Evolutionary conservation across 1,284 basidiomycete genomes (phyloP).

Genomic region (Apiotrichum siamense): DNA sequence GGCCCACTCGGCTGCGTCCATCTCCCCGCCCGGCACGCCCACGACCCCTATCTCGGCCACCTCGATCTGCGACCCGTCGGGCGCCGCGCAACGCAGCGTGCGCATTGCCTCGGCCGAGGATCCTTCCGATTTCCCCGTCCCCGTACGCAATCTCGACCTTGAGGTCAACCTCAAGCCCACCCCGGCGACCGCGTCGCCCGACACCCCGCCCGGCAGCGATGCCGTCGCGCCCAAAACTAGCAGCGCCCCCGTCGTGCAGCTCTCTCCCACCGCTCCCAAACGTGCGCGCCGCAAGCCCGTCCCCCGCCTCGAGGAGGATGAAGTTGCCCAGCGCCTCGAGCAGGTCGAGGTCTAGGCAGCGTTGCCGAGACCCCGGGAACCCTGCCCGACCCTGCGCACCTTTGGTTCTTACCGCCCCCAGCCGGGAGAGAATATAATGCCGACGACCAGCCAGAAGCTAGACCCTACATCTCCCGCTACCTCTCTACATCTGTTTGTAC

Average conservation of each 20-base stretch:
- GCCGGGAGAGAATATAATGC: too few species aligned
- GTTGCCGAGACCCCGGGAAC: too few species aligned
- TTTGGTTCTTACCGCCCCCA: too few species aligned
- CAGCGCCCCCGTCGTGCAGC: background rate
- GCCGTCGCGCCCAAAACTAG: background rate
- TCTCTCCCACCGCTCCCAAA: slow-evolving; percentile 9
- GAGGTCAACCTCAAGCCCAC: slow-evolving; percentile 1
- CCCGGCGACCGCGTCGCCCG: background rate
- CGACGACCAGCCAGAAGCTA: background rate
- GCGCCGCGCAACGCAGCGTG: background rate
- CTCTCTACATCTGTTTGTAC: background rate
- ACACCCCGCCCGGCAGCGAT: background rate
- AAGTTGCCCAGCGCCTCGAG: too few species aligned
- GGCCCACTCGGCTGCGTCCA: slow-evolving; percentile 6
- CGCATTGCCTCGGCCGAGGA: slow-evolving; percentile 4
- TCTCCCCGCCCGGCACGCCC: slow-evolving; percentile 14
- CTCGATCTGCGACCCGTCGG: background rate
- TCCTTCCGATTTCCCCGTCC: background rate
- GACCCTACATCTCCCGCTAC: background rate
- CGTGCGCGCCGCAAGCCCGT: slow-evolving; percentile 22
- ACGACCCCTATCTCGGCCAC: slow-evolving; percentile 9
- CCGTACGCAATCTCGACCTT: background rate
- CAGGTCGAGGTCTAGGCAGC: background rate
- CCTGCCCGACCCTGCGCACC: too few species aligned
- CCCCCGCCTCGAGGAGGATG: slow-evolving; percentile 16